Base-by-base conservation (phyloP, 2,329 filamentous ascomycete genomes). In the Colletotrichum incanum region DNA sequence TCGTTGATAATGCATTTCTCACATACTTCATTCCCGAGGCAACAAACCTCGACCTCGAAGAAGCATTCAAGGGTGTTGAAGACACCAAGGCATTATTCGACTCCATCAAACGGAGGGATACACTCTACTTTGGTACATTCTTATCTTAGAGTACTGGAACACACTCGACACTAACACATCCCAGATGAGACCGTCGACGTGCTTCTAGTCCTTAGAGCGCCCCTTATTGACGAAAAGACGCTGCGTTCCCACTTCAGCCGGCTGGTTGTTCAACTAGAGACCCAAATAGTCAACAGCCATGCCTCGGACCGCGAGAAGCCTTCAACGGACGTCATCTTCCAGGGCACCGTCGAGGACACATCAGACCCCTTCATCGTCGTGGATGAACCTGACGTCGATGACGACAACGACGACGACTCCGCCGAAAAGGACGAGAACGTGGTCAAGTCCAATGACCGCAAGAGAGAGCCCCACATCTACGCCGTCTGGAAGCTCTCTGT, bases 171-270 rank as follows among this genome's bases (percentile, higher is more conserved):
- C 61, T 64, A 45, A 64, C 6, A 45, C 23, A 84, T 78, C 79
- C 70, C 83, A 95, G 93, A 95, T 88, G 93, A 95, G 84, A 90
- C 90, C 34, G 87, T 93, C 68, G 85, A 91, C 74, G 86, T 94
- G 23, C 90, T 93, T 77, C 84, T 95, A 73, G 85, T 94, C 14
- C 86, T 95, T 69, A 89, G 89, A 76, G 91, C 91, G 11, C 90
- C 91, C 5, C 86, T 88, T 77, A 84, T 88, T 67, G 87, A 90
- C 67, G 87, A 92, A 72, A 80, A 84, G 41, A 83, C 84, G 0
- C 82, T 94, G 26, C 86, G 88, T 67, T 85, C 88, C 45, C 90
- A 90, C 67, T 83, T 94, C 45, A 84, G 85, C 61, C 86, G 92
- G 68, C 82, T 95, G n/a, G 85, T 88, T 31, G 86, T 95, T 71